Evolutionary conservation across 768 basidiomycete genomes (phyloP).

Genomic region (Tricholoma sp.): DNA sequence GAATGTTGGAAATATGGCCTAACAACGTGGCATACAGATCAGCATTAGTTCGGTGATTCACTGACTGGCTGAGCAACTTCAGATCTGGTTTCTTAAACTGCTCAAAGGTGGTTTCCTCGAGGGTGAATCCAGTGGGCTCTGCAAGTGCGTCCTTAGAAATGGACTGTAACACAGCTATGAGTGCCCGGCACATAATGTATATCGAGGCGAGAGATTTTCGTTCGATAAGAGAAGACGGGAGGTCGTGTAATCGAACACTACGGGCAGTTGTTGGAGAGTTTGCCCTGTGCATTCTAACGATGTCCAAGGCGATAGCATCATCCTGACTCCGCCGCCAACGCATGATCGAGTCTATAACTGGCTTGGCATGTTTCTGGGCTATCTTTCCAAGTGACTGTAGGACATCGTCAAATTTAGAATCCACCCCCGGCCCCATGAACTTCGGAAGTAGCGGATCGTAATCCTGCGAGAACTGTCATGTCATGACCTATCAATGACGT

Average conservation of each 20-base stretch:
- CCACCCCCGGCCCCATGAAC: constrained; percentile 67
- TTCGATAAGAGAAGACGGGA: constrained; percentile 52
- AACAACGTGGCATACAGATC: constrained; percentile 82
- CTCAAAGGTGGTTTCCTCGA: constrained; percentile 89
- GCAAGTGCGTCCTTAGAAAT: constrained; percentile 75
- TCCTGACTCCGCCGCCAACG: constrained; percentile 81
- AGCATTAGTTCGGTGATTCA: constrained; percentile 76
- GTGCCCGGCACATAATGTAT: constrained; percentile 86
- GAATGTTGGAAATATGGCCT: constrained; percentile 74
- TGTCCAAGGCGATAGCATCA: constrained; percentile 48
- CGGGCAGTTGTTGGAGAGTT: constrained; percentile 31
- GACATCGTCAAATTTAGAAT: constrained; percentile 78
- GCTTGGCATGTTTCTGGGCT: constrained; percentile 78
- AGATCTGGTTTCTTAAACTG: constrained; percentile 72
- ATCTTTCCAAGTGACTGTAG: constrained; percentile 83
- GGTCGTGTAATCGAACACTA: constrained; percentile 38
- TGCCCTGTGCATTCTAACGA: constrained; percentile 45
- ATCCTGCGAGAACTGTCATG: constrained; percentile 39
- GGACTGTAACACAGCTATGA: constrained; percentile 70
- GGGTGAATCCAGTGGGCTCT: constrained; percentile 67
- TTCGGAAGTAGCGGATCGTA: constrained; percentile 62
- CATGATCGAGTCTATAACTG: constrained; percentile 82
- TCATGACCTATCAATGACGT: neutral
- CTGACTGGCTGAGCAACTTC: constrained; percentile 59
- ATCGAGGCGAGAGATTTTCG: constrained; percentile 79